Evolutionary conservation across 768 basidiomycete species (phyloP), one percentile per base, ranked within the genome.

Genomic region (Pisolithus albus): DNA sequence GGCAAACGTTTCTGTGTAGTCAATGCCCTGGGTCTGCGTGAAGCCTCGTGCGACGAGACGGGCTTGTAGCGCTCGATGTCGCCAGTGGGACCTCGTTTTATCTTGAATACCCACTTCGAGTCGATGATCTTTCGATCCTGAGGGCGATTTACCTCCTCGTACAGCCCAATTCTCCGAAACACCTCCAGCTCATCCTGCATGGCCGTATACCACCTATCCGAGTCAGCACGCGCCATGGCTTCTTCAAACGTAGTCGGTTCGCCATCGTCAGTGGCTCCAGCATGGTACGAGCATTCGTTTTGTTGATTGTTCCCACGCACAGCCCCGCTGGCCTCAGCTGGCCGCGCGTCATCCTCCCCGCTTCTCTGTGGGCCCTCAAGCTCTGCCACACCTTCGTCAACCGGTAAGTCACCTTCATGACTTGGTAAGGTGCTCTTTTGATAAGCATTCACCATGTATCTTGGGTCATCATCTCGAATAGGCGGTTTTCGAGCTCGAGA

Each of bases 41-140:
- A 53, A 69, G 0, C 76, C 70, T 50, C 71, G 59, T 0, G 69
- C 70, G 2, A 76, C 71, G 1, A 77, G 60, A 1, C 67, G 54
- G 1, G 68, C 73, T 77, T 76, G 64, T 69, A 66, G 0, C 59
- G 48, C 0, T 52, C 50, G 15, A 75, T 60, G 0, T 58, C 45
- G 18, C 73, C 73, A 5, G 56, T 51, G 0, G 49, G 52, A 7
- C 40, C 39, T 13, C 7, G 15, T 40, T 49, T 56, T 11, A 46
- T 46, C 11, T 46, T 54, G n/a, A 40, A 59, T 6, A 46, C 46
- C 51, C 36, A 50, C 45, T 49, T 37, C 16, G 2, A 19, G 39
- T 28, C 39, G 18, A 45, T 40, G 26, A 23, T 42, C 41, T 51
- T 51, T 11, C 16, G 23, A 38, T 56, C 45, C 0, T 1, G 15